Percentiles rank a stretch among this genome's conserved stretches.
Conservation (phyloP, 306 rosid genomes). For the Echinosophora koreensis region DNA sequence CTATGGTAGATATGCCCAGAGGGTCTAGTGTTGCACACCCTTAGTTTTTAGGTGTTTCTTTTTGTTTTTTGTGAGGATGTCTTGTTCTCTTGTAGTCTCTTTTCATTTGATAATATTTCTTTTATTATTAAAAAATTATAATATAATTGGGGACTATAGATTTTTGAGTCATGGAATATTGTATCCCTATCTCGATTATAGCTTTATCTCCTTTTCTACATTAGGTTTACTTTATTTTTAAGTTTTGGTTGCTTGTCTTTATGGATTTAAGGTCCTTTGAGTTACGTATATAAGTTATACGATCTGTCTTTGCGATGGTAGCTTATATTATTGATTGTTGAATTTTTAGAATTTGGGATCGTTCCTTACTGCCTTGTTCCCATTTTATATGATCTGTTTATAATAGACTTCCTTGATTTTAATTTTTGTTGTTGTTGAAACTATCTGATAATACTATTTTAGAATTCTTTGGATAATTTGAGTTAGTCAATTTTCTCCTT, state of each 20-base stretch:
- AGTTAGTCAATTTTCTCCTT: conserved; percentile 18
- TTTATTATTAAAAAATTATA: too few species aligned
- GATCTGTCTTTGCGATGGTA: not conserved
- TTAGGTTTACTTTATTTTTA: conserved; percentile 8
- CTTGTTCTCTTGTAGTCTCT: too few species aligned
- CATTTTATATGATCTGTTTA: conserved; percentile 12
- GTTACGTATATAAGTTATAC: conserved; percentile 1
- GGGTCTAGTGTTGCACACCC: too few species aligned
- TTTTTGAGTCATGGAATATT: not conserved
- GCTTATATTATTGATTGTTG: not conserved
- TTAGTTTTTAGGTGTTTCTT: too few species aligned
- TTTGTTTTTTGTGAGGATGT: too few species aligned
- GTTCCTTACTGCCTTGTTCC: conserved; percentile 27
- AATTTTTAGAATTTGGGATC: not conserved
- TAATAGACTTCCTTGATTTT: conserved; percentile 21
- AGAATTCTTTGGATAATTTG: conserved; percentile 21
- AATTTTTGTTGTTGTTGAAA: conserved; percentile 17
- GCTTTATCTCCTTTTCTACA: conserved; percentile 7
- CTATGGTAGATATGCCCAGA: too few species aligned
- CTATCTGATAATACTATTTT: conserved; percentile 6
- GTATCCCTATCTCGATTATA: conserved; percentile 13
- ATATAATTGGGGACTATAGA: too few species aligned
- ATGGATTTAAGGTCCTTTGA: conserved; percentile 2
- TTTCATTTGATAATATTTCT: too few species aligned
- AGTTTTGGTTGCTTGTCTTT: conserved; percentile 19